phyloP scores from a whole-genome alignment of 768 basidiomycete species.

The Clavaria fumosa region DNA sequence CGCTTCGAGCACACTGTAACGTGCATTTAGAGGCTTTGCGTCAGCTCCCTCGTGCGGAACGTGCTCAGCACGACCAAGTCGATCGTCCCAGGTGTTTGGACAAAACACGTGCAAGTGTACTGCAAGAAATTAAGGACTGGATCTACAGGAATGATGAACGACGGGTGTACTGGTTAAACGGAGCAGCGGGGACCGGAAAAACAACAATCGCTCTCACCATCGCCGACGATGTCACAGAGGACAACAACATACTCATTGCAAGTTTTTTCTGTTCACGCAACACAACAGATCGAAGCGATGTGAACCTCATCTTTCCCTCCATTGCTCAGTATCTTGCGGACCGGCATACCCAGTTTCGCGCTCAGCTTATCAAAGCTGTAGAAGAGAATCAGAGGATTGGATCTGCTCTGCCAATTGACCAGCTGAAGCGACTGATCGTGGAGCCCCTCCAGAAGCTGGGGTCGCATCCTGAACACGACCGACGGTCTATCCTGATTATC shows the following conservation, averaged over 20 bases:
- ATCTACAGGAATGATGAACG: background rate
- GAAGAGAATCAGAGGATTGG: conserved; percentile 1
- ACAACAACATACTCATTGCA: background rate
- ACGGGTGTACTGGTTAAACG: conserved; percentile 1
- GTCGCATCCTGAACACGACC: conserved; percentile 12
- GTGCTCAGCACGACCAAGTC: too few relatives aligned
- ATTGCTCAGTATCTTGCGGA: conserved; percentile 6
- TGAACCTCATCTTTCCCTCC: conserved; percentile 1
- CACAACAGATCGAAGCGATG: background rate
- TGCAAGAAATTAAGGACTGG: conserved; percentile 2
- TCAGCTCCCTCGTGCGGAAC: too few relatives aligned
- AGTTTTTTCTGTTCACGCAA: conserved; percentile 6
- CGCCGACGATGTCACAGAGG: background rate
- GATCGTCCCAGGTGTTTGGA: background rate
- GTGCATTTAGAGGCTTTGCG: too few relatives aligned
- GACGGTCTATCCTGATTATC: conserved; percentile 3
- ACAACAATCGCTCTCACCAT: conserved; percentile 3
- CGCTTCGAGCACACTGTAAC: too few relatives aligned
- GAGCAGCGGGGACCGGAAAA: conserved; percentile 1
- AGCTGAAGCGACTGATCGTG: conserved; percentile 4
- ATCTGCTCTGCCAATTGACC: background rate
- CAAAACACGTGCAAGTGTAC: background rate
- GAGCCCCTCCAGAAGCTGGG: background rate
- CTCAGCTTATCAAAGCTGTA: background rate
- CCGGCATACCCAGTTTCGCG: background rate